These are phyloP conservation scores for Hanseniaspora pseudoguilliermondii DNA, from an alignment of 805 yeast species.

Conservation along the genomic window DNA sequence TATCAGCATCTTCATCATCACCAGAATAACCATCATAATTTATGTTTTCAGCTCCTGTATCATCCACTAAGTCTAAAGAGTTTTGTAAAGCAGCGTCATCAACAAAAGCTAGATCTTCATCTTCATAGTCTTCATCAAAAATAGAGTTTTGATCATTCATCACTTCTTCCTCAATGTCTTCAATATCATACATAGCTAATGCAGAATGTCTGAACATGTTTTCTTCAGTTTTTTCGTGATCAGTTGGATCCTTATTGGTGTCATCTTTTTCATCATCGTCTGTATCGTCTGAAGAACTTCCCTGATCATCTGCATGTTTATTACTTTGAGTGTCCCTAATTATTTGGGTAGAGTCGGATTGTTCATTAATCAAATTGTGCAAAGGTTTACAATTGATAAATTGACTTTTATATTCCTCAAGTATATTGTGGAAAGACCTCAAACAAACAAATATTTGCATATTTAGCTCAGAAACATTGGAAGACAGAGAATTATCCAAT, in stretches of 20 bases:
- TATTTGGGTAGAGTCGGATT: neutral
- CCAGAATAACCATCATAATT: constrained; percentile 27
- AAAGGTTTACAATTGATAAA: neutral
- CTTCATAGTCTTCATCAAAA: constrained; percentile 34
- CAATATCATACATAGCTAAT: constrained; percentile 84
- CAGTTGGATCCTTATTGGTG: constrained; percentile 42
- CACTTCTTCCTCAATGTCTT: constrained; percentile 53
- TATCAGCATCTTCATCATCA: constrained; percentile 24
- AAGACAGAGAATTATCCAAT: constrained; percentile 37
- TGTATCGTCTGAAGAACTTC: constrained; percentile 42
- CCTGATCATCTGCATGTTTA: constrained; percentile 16
- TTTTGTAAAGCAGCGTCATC: constrained; percentile 24
- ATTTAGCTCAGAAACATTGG: constrained; percentile 1
- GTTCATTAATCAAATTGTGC: neutral
- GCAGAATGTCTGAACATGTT: constrained; percentile 81
- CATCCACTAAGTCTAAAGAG: constrained; percentile 27
- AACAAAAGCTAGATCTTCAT: constrained; percentile 31
- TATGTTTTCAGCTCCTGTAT: constrained; percentile 23
- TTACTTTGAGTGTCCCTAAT: neutral
- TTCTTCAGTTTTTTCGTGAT: constrained; percentile 54
- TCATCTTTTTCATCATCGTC: constrained; percentile 50
- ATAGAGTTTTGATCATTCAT: constrained; percentile 35
- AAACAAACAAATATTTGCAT: neutral
- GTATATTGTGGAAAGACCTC: neutral
- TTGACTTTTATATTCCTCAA: neutral